Base-by-base conservation (phyloP, 2,329 filamentous ascomycete genomes). In the Epicoccum nigrum region DNA sequence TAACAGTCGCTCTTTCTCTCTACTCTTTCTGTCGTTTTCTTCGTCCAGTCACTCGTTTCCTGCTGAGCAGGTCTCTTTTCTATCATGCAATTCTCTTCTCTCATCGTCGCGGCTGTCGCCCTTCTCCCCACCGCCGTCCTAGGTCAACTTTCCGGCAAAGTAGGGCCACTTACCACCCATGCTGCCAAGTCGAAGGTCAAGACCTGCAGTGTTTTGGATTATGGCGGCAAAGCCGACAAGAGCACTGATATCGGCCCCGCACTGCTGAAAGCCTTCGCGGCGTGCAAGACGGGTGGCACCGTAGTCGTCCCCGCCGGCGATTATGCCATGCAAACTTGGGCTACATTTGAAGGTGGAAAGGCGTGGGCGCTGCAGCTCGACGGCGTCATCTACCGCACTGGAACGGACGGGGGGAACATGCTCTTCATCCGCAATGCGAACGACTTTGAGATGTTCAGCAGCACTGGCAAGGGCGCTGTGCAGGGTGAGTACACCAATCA, bases 391-490 rank as follows among this genome's bases (percentile, higher is more conserved):
- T 79, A 79, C 60, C 76, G 81, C 1, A 79, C 75, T n/a, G 78
- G 80, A 6, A 77, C 74, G 5, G 76, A 63, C 5, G 76, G 65
- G 6, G 80, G 80, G 2, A 82, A 83, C 55, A 83, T 83, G 81
- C 76, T 83, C 55, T 74, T 77, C 53, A 74, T 83, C 45, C 71
- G 79, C 54, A 76, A 80, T 53, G 72, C 74, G 7, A 73, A 68
- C 45, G 79, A 83, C 59, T 81, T 83, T 44, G 81, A 83, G 59
- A 56, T 83, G 49, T 82, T 81, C 65, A 81, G 78, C 33, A 78
- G 75, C 33, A 82, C 75, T 4, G 79, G 77, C 12, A 72, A 75
- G 50, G 81, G 81, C 46, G 80, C 80, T 16, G 70, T 83, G 21
- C 81, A 83, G 63, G 80, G 64, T 65, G 51, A 7, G 45, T 50